phyloP scores from a whole-genome alignment of 306 rosid species.

The Comarum palustre region DNA sequence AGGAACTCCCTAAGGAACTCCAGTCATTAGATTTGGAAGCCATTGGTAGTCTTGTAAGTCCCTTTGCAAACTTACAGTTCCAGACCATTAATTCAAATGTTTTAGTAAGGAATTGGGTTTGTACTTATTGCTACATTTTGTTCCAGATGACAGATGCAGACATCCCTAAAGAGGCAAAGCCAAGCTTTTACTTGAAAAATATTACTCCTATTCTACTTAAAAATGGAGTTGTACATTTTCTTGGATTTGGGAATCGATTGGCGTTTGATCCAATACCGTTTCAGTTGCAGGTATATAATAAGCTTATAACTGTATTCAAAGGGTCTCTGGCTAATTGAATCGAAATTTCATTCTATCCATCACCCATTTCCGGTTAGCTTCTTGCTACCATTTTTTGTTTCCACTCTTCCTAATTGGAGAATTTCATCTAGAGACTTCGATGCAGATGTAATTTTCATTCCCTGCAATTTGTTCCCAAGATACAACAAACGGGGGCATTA shows the following conservation, averaged over 20 bases:
- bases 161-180: conserved; percentile 86
- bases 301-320: conserved; percentile 26
- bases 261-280: conserved; percentile 90
- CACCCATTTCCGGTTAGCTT: conserved; percentile 15
- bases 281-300: conserved; percentile 69
- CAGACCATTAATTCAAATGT: conserved; percentile 9
- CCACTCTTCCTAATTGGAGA: conserved; percentile 70
- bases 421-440: conserved; percentile 96
- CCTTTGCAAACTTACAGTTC: conserved; percentile 13
- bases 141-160: conserved; percentile 83
- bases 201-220: conserved; percentile 74
- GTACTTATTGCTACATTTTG: conserved; percentile 32
- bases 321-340: conserved; percentile 12
- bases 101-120: conserved; percentile 15
- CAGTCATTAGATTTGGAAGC: conserved; percentile 85
- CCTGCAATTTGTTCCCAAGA: conserved; percentile 84
- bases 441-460: conserved; percentile 99
- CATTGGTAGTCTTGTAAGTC: conserved; percentile 77
- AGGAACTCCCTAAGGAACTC: conserved; percentile 77
- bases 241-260: conserved; percentile 95
- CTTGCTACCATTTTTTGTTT: conserved; percentile 25
- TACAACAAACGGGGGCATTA: conserved; percentile 86
- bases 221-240: conserved; percentile 74
- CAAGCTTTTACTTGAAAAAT: conserved; percentile 78
- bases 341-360: conserved; percentile 14